phyloP scores from a whole-genome alignment of 2,329 filamentous ascomycete species.

The Penicillium griseofulvum region DNA sequence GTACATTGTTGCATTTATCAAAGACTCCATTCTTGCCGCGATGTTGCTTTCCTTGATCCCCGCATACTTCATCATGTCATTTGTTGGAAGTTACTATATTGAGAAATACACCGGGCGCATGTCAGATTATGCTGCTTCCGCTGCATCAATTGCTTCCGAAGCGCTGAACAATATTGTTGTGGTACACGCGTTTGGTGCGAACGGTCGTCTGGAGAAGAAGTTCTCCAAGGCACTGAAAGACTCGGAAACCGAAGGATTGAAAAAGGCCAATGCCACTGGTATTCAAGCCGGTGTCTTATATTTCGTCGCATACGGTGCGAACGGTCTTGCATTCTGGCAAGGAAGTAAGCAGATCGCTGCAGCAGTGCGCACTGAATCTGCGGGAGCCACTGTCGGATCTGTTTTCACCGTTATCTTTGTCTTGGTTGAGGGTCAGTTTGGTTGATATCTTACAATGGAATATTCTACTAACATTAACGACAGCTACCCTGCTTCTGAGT shows the following conservation, averaged over 20 bases:
- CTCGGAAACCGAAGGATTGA: conserved; percentile 54
- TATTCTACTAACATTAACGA: conserved; percentile 8
- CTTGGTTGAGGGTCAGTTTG: conserved; percentile 35
- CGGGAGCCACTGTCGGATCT: conserved; percentile 33
- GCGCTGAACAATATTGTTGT: conserved; percentile 59
- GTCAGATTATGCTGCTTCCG: conserved; percentile 55
- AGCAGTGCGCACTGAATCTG: conserved; percentile 16
- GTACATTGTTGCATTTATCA: conserved; percentile 66
- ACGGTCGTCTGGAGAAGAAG: conserved; percentile 57
- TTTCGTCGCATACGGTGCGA: conserved; percentile 66
- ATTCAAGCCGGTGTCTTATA: conserved; percentile 62
- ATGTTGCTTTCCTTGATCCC: conserved; percentile 64
- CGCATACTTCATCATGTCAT: conserved; percentile 60
- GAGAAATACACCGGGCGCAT: conserved; percentile 51
- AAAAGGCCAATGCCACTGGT: conserved; percentile 58
- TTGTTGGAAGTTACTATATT: conserved; percentile 55
- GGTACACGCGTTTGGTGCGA: conserved; percentile 64
- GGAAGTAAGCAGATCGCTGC: conserved; percentile 57
- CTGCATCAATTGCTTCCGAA: conserved; percentile 63
- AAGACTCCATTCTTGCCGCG: conserved; percentile 60
- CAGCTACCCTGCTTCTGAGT: conserved; percentile 39
- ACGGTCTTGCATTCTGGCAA: conserved; percentile 67
- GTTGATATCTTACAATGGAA: not conserved
- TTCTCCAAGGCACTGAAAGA: conserved; percentile 54
- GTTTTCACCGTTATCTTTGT: conserved; percentile 42